A percentile compares a stretch with the other conserved stretches of the same genome.
Conservation (phyloP, 805 yeast species). For the Blastobotrys peoriensis region DNA sequence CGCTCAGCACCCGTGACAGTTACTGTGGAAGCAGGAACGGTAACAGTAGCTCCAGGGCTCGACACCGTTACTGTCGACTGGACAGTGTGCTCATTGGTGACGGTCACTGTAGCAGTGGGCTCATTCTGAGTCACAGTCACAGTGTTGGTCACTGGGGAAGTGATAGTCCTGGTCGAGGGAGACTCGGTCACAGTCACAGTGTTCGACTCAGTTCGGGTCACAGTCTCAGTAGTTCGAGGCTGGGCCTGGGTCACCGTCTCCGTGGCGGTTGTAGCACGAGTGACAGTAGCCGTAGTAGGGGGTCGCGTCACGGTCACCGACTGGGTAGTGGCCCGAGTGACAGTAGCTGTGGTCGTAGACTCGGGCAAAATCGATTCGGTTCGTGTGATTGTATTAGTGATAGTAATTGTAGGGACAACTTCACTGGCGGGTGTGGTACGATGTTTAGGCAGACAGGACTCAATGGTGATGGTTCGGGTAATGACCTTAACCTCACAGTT, state of each 20-base stretch:
- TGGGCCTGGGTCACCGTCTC: not conserved
- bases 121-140: conserved; percentile 5
- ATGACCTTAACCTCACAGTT: conserved; percentile 35
- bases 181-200: conserved; percentile 8
- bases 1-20: not conserved
- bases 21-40: not conserved
- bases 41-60: conserved; percentile 8
- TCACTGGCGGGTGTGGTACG: not conserved
- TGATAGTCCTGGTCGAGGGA: conserved; percentile 4
- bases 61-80: conserved; percentile 18
- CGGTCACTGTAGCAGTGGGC: conserved; percentile 10
- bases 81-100: conserved; percentile 4
- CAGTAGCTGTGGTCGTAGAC: conserved; percentile 7
- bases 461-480: not conserved
- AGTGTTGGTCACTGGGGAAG: conserved; percentile 7
- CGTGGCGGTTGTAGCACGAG: conserved; percentile 3
- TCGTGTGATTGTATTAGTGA: conserved; percentile 1
- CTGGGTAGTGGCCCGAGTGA: conserved; percentile 17
- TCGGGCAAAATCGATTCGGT: not conserved
- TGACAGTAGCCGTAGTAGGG: conserved; percentile 11
- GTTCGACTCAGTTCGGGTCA: not conserved
- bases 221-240: not conserved
- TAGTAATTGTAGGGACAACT: conserved; percentile 3
- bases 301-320: conserved; percentile 2
- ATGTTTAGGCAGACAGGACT: not conserved